Base-by-base conservation (phyloP, 345 rosid species). In the Abelmoschus esculentus region DNA sequence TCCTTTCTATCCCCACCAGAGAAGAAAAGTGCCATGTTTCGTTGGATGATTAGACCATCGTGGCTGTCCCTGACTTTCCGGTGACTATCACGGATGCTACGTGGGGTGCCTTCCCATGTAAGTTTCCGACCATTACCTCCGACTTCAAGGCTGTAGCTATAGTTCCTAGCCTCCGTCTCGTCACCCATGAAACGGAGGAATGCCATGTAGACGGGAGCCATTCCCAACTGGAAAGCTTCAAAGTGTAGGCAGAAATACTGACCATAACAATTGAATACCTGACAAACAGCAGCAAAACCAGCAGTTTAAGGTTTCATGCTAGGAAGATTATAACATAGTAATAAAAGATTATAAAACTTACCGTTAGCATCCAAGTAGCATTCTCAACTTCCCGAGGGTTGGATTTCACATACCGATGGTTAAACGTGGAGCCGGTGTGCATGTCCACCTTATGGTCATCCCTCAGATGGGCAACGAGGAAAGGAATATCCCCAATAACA, bases 111-210 rank as follows among this genome's bases (percentile, higher is more conserved):
- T 77, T 90, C 98, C 97, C 97, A 93, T 14, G 85, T 84, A 47
- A 90, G 90, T 67, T 89, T 93, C 79, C 97, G 17, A 22, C 98
- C 98, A 44, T 89, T 90, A 31, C 86, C 98, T 66, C 98, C 98
- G 8, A 93, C 98, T 77, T 93, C 98, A 28, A 93, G 85, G 61
- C 61, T 57, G n/a, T 57, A 57, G n/a, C 36, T 57, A 57, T 57
- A 57, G 34, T 26, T 57, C 61, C 96, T 80, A 60, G 98, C 98
- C 46, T 93, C 98, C 1, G 74, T 72, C 81, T 91, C 98, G 13
- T 91, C 97, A 18, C 98, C 98, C 98, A 93, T 93, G 79, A 93
- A 93, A 47, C 98, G 89, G 67, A 93, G 87, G 82, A 93, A 90
- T n/a, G 98, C 98, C 97, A 93, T 93, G 82, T 89, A 22, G 26